Percentiles rank a stretch among this genome's conserved stretches.
These are phyloP conservation scores for Aspergillus neotritici DNA, from an alignment of 2,329 filamentous ascomycete genomes.

Conservation along the genomic window DNA sequence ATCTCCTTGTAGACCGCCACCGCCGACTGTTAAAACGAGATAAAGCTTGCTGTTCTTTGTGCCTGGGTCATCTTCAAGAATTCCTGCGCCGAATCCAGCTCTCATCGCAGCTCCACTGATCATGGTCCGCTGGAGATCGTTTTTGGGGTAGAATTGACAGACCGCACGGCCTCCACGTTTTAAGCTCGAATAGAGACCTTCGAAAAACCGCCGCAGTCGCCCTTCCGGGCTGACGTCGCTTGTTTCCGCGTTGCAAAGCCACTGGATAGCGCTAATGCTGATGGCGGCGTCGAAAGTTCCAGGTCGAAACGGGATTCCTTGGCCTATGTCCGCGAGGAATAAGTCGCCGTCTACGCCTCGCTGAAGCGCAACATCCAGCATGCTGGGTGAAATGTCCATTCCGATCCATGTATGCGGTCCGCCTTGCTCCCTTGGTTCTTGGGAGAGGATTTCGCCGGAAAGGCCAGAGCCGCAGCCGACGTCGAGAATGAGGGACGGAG, in stretches of 20 bases:
- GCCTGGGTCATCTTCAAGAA: slow-evolving; percentile 89
- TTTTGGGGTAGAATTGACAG: slow-evolving; percentile 97
- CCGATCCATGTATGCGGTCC: slow-evolving; percentile 95
- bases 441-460: slow-evolving; percentile 85
- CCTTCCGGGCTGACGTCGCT: slow-evolving; percentile 76
- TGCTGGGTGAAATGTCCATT: slow-evolving; percentile 91
- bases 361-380: slow-evolving; percentile 92
- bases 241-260: slow-evolving; percentile 93
- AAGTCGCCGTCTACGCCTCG: slow-evolving; percentile 88
- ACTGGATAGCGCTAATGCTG: slow-evolving; percentile 93
- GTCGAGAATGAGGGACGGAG: slow-evolving; percentile 85
- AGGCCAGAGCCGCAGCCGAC: slow-evolving; percentile 94
- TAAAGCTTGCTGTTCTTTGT: slow-evolving; percentile 98
- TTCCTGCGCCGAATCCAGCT: slow-evolving; percentile 89
- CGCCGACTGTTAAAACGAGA: slow-evolving; percentile 84
- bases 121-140: slow-evolving; percentile 85
- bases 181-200: slow-evolving; percentile 79
- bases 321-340: slow-evolving; percentile 90
- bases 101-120: slow-evolving; percentile 85
- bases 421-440: slow-evolving; percentile 61
- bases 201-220: slow-evolving; percentile 79
- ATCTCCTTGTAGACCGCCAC: slow-evolving; percentile 59
- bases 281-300: slow-evolving; percentile 94
- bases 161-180: slow-evolving; percentile 82
- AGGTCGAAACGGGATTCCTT: slow-evolving; percentile 87